These are phyloP conservation scores for Rhazya stricta DNA, from an alignment of 257 asterid species.

Conservation along the genomic window DNA sequence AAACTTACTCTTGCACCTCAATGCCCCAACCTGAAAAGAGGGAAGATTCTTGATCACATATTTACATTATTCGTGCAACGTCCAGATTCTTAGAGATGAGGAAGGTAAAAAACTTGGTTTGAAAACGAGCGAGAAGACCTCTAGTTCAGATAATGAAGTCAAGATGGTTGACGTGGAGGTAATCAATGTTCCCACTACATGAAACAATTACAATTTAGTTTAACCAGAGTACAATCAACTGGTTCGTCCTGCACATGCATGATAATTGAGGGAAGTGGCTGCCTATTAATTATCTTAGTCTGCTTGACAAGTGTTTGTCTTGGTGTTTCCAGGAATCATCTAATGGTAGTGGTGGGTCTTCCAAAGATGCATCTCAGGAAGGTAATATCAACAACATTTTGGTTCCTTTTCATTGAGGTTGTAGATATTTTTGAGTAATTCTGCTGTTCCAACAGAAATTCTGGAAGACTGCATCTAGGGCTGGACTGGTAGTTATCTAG, in stretches of 20 bases:
- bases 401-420: not conserved
- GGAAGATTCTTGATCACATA: not conserved
- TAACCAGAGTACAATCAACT: slow-evolving; percentile 6
- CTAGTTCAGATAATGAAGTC: slow-evolving; percentile 54
- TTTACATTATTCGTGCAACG: slow-evolving; percentile 14
- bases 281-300: not conserved
- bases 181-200: slow-evolving; percentile 19
- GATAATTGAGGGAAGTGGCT: not conserved
- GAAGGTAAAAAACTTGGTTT: slow-evolving; percentile 88
- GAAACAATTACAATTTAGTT: slow-evolving; percentile 6
- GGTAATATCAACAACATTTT: slow-evolving; percentile 34
- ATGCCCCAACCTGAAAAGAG: not conserved
- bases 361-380: slow-evolving; percentile 53
- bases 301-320: not conserved
- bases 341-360: slow-evolving; percentile 48
- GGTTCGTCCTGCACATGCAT: not conserved
- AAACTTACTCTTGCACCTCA: not conserved
- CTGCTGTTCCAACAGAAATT: not conserved
- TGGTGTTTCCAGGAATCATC: slow-evolving; percentile 61
- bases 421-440: not conserved
- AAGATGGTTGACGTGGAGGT: slow-evolving; percentile 89
- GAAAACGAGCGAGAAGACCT: slow-evolving; percentile 55
- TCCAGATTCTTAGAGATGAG: slow-evolving; percentile 79
- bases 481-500: not conserved
- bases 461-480: not conserved